A percentile compares a stretch with the other conserved stretches of the same genome.
Evolutionary conservation across 306 rosid species (phyloP).

Genomic region (Crotalaria pallida): DNA sequence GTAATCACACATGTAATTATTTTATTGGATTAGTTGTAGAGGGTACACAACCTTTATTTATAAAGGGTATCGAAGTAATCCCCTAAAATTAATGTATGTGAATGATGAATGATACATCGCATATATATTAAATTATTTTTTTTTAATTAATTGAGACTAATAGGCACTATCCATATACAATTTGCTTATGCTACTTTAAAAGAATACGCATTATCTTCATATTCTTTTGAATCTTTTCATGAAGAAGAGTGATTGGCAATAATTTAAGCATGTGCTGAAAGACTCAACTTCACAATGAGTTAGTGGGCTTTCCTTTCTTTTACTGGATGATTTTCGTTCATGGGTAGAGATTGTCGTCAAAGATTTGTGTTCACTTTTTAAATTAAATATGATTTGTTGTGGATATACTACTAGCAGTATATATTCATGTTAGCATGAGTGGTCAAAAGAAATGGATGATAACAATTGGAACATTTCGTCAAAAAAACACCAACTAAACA

Average conservation of each 20-base stretch:
- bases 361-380: constrained; percentile 7
- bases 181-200: neutral
- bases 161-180: no score
- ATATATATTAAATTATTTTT: no score
- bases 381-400: neutral
- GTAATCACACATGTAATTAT: no score
- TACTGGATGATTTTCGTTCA: neutral
- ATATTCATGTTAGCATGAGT: neutral
- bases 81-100: no score
- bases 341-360: neutral
- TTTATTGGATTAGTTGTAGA: no score
- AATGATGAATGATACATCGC: no score
- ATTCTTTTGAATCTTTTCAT: neutral
- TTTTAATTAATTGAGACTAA: no score
- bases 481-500: neutral
- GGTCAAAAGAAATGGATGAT: neutral
- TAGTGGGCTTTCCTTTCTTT: neutral
- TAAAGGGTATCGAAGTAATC: no score
- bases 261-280: constrained; percentile 15
- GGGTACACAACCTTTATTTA: no score
- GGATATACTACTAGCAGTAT: neutral
- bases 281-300: neutral
- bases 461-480: neutral
- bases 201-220: neutral
- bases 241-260: neutral